Percentiles rank a stretch among this genome's conserved stretches.
Conservation (phyloP, 1,139 yeast genomes). For the Geotrichum siamense region DNA sequence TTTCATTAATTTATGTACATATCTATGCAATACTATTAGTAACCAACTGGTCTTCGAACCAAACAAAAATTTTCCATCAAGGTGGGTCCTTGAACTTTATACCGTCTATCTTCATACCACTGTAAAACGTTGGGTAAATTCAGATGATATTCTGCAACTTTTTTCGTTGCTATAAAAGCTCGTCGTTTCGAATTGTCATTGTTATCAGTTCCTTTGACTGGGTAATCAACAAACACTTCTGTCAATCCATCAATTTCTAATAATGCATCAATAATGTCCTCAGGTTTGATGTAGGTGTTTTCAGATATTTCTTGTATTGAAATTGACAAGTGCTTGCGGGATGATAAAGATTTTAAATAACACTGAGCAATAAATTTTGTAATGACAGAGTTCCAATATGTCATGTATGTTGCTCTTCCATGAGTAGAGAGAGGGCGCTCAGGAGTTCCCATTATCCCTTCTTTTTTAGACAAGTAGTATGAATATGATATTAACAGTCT, state of each 20-base stretch:
- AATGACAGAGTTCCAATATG: conserved; percentile 65
- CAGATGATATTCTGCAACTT: conserved; percentile 4
- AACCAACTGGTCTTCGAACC: conserved; percentile 8
- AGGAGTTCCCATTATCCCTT: conserved; percentile 67
- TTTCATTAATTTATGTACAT: no score
- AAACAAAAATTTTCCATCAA: conserved; percentile 14
- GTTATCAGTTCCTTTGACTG: background rate
- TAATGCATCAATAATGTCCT: conserved; percentile 16
- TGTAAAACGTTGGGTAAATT: background rate
- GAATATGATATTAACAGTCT: conserved; percentile 75
- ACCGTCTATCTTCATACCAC: conserved; percentile 7
- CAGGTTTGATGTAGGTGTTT: conserved; percentile 11
- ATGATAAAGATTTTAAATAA: background rate
- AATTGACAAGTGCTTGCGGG: background rate
- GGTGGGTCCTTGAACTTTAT: conserved; percentile 11
- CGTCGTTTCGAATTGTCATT: background rate
- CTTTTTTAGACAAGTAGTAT: conserved; percentile 58
- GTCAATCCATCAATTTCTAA: conserved; percentile 13
- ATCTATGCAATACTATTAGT: no score
- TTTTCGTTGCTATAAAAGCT: background rate
- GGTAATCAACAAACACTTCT: background rate
- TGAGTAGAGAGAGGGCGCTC: conserved; percentile 82
- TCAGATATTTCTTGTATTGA: conserved; percentile 15
- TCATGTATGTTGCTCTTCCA: conserved; percentile 64
- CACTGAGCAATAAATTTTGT: conserved; percentile 37